These are phyloP conservation scores for Arabis alpina DNA, from an alignment of 345 rosid genomes.

Conservation along the genomic window DNA sequence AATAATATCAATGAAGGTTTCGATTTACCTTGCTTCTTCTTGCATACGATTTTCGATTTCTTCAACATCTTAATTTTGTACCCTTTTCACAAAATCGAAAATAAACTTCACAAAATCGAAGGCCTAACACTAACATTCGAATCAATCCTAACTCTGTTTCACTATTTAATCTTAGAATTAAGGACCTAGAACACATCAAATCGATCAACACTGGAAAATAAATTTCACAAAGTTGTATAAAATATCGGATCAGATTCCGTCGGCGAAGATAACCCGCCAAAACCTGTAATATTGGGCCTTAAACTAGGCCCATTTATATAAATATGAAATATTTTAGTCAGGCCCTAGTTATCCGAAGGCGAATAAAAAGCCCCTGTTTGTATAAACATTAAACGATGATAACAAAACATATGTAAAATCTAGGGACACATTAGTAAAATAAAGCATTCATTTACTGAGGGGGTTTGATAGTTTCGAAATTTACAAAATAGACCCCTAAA, in stretches of 20 bases:
- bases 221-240: not conserved
- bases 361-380: not conserved
- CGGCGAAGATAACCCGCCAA: not conserved
- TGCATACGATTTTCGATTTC: not conserved
- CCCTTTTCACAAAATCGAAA: not conserved
- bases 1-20: conserved; percentile 2
- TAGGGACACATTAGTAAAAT: not conserved
- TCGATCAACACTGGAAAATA: not conserved
- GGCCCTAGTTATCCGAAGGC: not conserved
- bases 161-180: not conserved
- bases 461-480: not conserved
- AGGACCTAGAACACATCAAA: not conserved
- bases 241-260: no score
- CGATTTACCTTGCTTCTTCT: conserved; percentile 4
- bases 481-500: conserved; percentile 23
- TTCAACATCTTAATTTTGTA: not conserved
- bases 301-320: not conserved
- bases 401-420: not conserved
- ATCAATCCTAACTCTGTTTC: not conserved
- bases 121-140: not conserved
- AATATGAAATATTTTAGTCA: not conserved
- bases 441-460: conserved; percentile 12
- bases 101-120: not conserved
- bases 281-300: conserved; percentile 23
- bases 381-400: not conserved